Evolutionary conservation across 768 basidiomycete species (phyloP).

Genomic region (Leccinum uliginosum): DNA sequence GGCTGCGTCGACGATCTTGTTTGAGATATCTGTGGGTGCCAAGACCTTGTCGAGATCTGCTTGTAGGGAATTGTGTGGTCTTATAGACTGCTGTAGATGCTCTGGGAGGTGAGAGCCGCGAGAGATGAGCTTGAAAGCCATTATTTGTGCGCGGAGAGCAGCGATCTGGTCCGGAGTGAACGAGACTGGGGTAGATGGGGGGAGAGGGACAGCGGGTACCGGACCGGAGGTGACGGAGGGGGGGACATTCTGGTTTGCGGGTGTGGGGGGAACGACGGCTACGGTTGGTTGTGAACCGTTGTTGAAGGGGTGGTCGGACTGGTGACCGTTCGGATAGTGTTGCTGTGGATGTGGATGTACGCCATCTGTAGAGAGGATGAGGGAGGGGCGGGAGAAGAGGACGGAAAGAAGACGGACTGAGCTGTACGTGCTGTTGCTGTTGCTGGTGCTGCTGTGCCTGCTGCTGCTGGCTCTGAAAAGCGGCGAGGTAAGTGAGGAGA

Average conservation of each 20-base stretch:
- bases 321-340: constrained; percentile 46
- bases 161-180: constrained; percentile 74
- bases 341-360: constrained; percentile 28
- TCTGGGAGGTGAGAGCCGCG: constrained; percentile 67
- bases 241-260: constrained; percentile 29
- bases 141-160: constrained; percentile 76
- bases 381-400: neutral
- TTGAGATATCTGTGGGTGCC: constrained; percentile 53
- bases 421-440: constrained; percentile 24
- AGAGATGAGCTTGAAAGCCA: constrained; percentile 71
- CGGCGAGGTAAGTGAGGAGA: constrained; percentile 36
- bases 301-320: constrained; percentile 19
- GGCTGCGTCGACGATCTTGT: constrained; percentile 67
- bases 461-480: constrained; percentile 26
- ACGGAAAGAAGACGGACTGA: constrained; percentile 26
- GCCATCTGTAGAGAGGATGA: constrained; percentile 29
- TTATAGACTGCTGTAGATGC: constrained; percentile 64
- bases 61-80: constrained; percentile 55
- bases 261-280: constrained; percentile 26
- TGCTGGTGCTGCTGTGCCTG: constrained; percentile 26
- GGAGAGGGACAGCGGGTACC: constrained; percentile 44
- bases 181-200: constrained; percentile 70
- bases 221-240: constrained; percentile 47
- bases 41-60: constrained; percentile 64
- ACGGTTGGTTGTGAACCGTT: constrained; percentile 21